A percentile compares a stretch with the other conserved stretches of the same genome.
Conservation (phyloP, 805 yeast genomes). For the Kazachstania bromeliacearum region DNA sequence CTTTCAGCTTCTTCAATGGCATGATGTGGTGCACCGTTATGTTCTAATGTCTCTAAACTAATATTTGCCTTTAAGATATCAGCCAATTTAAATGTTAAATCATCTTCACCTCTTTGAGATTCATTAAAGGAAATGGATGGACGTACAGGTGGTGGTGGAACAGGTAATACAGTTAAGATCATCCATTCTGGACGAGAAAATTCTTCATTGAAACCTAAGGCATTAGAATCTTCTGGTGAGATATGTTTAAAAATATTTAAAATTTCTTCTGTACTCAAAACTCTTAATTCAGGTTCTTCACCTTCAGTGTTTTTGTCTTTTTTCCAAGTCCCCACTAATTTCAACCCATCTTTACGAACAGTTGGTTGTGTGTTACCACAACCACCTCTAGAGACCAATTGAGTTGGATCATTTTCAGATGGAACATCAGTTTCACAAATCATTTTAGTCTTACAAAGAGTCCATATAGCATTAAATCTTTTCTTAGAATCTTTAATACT, state of each 20-base stretch:
- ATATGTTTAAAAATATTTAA: slow-evolving; percentile 88
- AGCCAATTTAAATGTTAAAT: slow-evolving; percentile 92
- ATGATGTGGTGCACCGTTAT: slow-evolving; percentile 98
- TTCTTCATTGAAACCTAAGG: slow-evolving; percentile 86
- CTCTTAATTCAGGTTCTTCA: slow-evolving; percentile 83
- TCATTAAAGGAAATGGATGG: slow-evolving; percentile 97
- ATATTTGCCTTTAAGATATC: slow-evolving; percentile 95
- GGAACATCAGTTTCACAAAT: slow-evolving; percentile 84
- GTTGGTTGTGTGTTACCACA: slow-evolving; percentile 97
- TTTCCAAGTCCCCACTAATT: slow-evolving; percentile 98
- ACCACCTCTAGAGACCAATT: slow-evolving; percentile 72
- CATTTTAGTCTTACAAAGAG: slow-evolving; percentile 81
- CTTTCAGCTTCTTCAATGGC: slow-evolving; percentile 95
- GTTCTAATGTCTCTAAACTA: slow-evolving; percentile 92
- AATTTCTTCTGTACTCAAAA: slow-evolving; percentile 81
- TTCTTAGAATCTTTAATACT: slow-evolving; percentile 89
- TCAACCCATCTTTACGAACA: slow-evolving; percentile 89
- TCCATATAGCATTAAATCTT: slow-evolving; percentile 96
- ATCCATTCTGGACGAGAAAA: slow-evolving; percentile 99
- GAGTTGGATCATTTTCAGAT: slow-evolving; percentile 52
- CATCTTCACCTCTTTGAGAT: slow-evolving; percentile 98
- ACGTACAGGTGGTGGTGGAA: slow-evolving; percentile 99
- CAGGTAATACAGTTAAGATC: slow-evolving; percentile 93
- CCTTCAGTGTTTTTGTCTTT: slow-evolving; percentile 75
- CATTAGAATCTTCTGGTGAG: slow-evolving; percentile 68